Evolutionary conservation across 208 protist genomes (phyloP).

Genomic region (Acanthamoeba healyi): DNA sequence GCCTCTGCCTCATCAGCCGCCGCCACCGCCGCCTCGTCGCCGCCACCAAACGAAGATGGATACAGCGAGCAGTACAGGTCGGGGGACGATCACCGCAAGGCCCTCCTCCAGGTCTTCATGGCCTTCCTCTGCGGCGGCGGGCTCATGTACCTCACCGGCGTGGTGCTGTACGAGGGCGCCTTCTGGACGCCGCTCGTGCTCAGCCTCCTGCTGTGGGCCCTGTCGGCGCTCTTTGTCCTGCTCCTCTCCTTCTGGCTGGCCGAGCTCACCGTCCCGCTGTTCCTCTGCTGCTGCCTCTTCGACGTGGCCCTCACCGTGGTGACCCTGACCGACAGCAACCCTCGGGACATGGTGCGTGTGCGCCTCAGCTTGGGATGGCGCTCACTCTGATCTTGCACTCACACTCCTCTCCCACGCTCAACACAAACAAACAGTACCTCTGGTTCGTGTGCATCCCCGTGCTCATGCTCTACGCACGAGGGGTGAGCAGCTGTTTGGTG

Average conservation of each 20-base stretch:
- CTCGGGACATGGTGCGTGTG: not conserved
- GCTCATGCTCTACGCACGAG: conserved; percentile 12
- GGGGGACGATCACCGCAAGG: not conserved
- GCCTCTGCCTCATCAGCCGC: too few species aligned
- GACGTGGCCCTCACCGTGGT: not conserved
- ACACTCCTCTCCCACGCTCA: too few species aligned
- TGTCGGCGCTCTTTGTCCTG: not conserved
- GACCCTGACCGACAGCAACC: conserved; percentile 22
- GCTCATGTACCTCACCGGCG: not conserved
- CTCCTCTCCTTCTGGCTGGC: not conserved
- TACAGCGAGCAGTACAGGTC: too few species aligned
- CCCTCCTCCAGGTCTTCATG: not conserved
- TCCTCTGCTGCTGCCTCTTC: conserved; percentile 5
- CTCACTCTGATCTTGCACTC: not conserved
- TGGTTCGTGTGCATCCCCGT: conserved; percentile 30
- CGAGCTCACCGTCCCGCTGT: not conserved
- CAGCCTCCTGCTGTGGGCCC: not conserved
- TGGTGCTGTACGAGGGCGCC: not conserved
- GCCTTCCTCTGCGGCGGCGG: not conserved
- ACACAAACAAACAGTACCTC: not conserved
- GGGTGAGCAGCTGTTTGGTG: not conserved
- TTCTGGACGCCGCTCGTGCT: not conserved
- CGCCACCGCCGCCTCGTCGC: too few species aligned
- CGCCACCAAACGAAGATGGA: too few species aligned
- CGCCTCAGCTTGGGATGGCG: too few species aligned